Percentiles rank a stretch among this genome's conserved stretches.
Evolutionary conservation across 441 rosid species (phyloP).

Genomic region (Euphorbia celastroides): DNA sequence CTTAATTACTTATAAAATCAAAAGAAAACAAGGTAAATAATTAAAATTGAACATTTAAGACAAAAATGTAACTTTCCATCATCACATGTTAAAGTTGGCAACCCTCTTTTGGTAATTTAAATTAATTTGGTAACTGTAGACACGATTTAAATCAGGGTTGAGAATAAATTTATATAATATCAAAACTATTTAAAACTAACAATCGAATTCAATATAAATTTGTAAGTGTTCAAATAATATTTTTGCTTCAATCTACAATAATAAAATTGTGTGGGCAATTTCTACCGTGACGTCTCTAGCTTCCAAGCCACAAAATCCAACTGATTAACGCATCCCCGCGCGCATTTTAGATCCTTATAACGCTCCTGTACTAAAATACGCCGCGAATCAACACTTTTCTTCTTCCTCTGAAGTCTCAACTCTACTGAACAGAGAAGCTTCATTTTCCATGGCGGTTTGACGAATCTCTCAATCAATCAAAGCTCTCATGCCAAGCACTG

Average conservation of each 20-base stretch:
- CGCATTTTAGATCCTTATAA: constrained; percentile 11
- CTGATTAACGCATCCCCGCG: constrained; percentile 12
- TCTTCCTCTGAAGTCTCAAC: background rate
- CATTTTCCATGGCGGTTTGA: background rate
- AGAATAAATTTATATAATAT: too few species aligned
- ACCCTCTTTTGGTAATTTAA: background rate
- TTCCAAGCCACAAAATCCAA: constrained; percentile 22
- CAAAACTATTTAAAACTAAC: too few species aligned
- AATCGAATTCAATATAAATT: too few species aligned
- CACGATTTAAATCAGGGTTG: too few species aligned
- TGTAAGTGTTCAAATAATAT: background rate
- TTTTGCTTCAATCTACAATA: background rate
- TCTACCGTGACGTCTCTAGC: constrained; percentile 15
- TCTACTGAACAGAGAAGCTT: background rate
- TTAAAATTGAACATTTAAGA: background rate
- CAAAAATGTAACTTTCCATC: background rate
- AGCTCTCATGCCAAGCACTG: constrained; percentile 11
- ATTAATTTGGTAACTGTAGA: too few species aligned
- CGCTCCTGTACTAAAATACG: constrained; percentile 16
- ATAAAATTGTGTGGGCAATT: constrained; percentile 17
- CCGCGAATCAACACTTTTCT: constrained; percentile 12
- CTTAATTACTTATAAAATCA: background rate
- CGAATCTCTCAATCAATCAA: constrained; percentile 1
- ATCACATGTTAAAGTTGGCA: background rate
- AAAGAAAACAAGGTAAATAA: background rate